These are phyloP conservation scores for Chromera velia DNA, from an alignment of 73 alveolate genomes.

Conservation along the genomic window DNA sequence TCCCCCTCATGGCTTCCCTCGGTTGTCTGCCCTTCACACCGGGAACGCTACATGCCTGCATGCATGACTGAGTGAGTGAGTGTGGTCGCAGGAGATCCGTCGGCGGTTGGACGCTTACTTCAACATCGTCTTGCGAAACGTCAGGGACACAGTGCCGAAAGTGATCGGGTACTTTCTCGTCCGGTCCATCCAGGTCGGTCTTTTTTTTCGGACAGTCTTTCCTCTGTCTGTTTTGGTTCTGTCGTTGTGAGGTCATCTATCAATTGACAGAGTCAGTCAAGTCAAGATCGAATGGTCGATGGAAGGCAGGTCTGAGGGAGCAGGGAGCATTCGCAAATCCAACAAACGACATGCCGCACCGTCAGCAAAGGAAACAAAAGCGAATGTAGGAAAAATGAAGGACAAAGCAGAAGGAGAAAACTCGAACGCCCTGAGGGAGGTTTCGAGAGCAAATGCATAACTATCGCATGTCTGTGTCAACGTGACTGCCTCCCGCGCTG, in stretches of 20 bases:
- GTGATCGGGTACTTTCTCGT: constrained; percentile 91
- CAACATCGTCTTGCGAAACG: constrained; percentile 72
- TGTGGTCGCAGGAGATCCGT: constrained; percentile 72
- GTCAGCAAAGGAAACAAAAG: constrained; percentile 3
- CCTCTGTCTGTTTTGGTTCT: constrained; percentile 18
- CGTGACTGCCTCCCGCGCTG: constrained; percentile 13
- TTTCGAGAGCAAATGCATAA: too few species aligned
- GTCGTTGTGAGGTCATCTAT: constrained; percentile 14
- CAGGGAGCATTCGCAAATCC: too few species aligned
- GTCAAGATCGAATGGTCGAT: too few species aligned
- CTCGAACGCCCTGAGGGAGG: too few species aligned
- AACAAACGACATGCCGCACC: too few species aligned
- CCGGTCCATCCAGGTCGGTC: constrained; percentile 65
- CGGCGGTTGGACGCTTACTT: constrained; percentile 78
- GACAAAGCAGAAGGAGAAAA: too few species aligned
- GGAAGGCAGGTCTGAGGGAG: too few species aligned
- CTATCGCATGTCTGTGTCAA: neutral
- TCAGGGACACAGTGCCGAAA: constrained; percentile 91
- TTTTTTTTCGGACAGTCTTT: neutral
- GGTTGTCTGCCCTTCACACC: neutral
- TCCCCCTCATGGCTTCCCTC: too few species aligned
- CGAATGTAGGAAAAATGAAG: too few species aligned
- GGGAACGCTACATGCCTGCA: neutral
- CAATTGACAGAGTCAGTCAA: too few species aligned
- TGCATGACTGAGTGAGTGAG: neutral